Base-by-base conservation (phyloP, 768 basidiomycete species). In the Tephrocybe sp. region DNA sequence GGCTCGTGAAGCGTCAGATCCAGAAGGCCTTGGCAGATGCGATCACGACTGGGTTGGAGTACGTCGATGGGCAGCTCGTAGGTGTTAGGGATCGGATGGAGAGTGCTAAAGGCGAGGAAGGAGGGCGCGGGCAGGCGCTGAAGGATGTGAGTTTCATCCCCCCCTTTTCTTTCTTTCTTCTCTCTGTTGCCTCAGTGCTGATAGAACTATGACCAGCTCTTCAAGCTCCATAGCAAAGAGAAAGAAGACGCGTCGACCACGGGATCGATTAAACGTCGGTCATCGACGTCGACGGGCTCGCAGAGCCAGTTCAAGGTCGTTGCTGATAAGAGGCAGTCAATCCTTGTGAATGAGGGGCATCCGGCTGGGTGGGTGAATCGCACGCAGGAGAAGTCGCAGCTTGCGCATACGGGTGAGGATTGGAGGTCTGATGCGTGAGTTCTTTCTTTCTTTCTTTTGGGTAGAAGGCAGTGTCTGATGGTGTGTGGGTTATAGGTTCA, bases 41-140 rank as follows among this genome's bases (percentile, higher is more conserved):
- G 3, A 81, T 98, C 47, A 78, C 73, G 37, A 90, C 89, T 13
- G 92, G 84, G 0, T 70, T 98, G 53, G 92, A 92, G 66, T 89
- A 93, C 57, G 72, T 93, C 34, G 93, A 98, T 60, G 88, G 87
- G 13, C 92, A 95, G 70, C 80, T 98, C 16, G 87, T 92, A 19
- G 76, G 79, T n/a, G 91, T 98, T 37, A 74, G 89, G n/a, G 86
- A 91, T 52, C 74, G 82, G 30, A 83, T 92, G 83, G 76, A 82
- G 39, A 80, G 81, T 56, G 90, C 71, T 18, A 71, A 70, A 60
- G 59, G 27, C 13, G 69, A 62, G 4, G 70, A 65, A 0, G 64
- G 68, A 27, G 68, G 61, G 21, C 53, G 69, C 42, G 58, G 58
- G 12, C 75, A 88, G 44, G 82, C 76, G 4, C 60, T 93, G 49